Conservation (phyloP, 306 rosid species). For the Dalbergia oliveri region DNA sequence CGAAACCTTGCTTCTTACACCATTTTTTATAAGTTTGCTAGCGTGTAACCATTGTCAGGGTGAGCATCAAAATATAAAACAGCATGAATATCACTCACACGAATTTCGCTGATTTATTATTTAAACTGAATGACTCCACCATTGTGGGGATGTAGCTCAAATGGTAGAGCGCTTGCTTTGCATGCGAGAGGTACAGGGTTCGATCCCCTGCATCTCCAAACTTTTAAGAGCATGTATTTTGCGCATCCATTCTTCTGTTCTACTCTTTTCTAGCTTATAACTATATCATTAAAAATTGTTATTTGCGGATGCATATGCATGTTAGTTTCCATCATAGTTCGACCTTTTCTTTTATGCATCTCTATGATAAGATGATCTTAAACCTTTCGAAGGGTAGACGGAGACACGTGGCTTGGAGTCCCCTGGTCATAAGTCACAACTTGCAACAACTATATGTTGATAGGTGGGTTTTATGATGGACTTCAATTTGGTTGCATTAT, state of each 20-base stretch:
- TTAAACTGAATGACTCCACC: background rate
- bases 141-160: conserved; percentile 57
- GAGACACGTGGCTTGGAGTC: background rate
- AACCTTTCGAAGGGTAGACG: background rate
- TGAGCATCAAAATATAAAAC: background rate
- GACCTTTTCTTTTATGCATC: background rate
- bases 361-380: background rate
- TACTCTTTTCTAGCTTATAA: background rate
- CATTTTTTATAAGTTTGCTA: background rate
- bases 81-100: background rate
- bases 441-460: background rate
- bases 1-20: too few relatives aligned
- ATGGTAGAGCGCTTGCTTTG: conserved; percentile 58
- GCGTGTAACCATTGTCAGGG: too few relatives aligned
- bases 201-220: conserved; percentile 61
- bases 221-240: too few relatives aligned
- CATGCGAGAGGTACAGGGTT: conserved; percentile 56
- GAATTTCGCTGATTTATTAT: too few relatives aligned
- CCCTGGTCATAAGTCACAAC: background rate
- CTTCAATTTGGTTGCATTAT: too few relatives aligned
- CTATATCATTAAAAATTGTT: background rate
- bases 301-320: background rate
- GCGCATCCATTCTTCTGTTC: background rate
- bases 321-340: background rate
- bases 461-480: too few relatives aligned